Base-by-base conservation (phyloP, 768 basidiomycete genomes). In the Trametes meyenii region DNA sequence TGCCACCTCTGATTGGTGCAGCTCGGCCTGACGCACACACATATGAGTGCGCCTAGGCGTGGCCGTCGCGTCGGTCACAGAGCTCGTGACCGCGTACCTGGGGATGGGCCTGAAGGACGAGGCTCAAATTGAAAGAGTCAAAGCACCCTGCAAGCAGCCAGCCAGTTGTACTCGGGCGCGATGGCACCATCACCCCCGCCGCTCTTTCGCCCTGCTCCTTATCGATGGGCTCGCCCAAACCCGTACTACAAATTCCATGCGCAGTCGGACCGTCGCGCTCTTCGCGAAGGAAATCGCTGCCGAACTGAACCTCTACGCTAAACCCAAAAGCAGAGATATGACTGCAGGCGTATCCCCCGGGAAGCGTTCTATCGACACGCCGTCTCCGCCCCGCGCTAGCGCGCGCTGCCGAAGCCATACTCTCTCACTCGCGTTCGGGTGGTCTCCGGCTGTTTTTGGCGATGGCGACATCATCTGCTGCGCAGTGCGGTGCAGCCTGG, bases 381-480 rank as follows among this genome's bases (percentile, higher is more conserved):
- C 58, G 40, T 17, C 45, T 6, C 45, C 35, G 19, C 5, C 49
- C 4, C 24, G 58, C 51, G 36, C 45, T 54, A 23, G 29, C 29
- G 50, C 33, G 55, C 55, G 33, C 45, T 45, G 44, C 17, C 40
- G 23, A 40, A 40, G 53, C 17, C 40, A 24, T 2, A 10, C 48
- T 33, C 48, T 33, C 14, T n/a, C 49, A 43, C 57, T 49, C 57
- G 7, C 57, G 36, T 38, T 24, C 14, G 52, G 40, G 26, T 42
- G 26, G 14, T 36, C 33, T 35, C 17, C 58, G 44, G 44, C 44
- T 16, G 59, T 48, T 39, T 60, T 48, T 44, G 59, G 38, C 59
- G 51, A 48, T 60, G 51, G 59, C 59, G 59, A 53, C 59, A 53
- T 53, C 51, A 60, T 16, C 57, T 58, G 57, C 59, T 60, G 59